phyloP scores from a whole-genome alignment of 2,329 filamentous ascomycete species.

The Phialophora macrospora region DNA sequence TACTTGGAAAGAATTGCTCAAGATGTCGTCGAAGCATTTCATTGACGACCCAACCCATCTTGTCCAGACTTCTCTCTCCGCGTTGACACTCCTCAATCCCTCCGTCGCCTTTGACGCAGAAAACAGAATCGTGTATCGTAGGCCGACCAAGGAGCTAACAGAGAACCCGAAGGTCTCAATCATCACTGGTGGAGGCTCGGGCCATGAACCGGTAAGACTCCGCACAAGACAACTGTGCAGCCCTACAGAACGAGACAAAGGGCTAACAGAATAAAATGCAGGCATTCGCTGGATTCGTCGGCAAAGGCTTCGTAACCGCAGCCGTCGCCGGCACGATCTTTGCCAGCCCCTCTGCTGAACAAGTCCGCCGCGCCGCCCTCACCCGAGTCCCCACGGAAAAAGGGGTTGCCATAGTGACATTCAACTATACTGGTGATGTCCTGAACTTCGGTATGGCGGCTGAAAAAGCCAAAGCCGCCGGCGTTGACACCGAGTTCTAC shows the following conservation, averaged over 20 bases:
- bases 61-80: constrained; percentile 75
- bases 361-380: constrained; percentile 77
- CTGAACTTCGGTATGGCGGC: constrained; percentile 93
- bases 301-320: constrained; percentile 76
- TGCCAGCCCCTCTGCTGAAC: constrained; percentile 78
- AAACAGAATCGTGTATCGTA: constrained; percentile 83
- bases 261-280: constrained; percentile 43
- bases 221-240: neutral
- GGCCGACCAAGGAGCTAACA: constrained; percentile 58
- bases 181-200: constrained; percentile 85
- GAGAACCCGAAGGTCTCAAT: constrained; percentile 71
- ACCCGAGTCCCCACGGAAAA: constrained; percentile 71
- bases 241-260: neutral
- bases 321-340: constrained; percentile 88
- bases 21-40: constrained; percentile 30
- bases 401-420: constrained; percentile 65
- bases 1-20: neutral
- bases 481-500: constrained; percentile 81
- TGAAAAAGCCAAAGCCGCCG: constrained; percentile 84
- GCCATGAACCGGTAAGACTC: constrained; percentile 72
- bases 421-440: constrained; percentile 77
- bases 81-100: constrained; percentile 82
- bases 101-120: constrained; percentile 75
- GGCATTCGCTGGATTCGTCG: constrained; percentile 83
- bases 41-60: constrained; percentile 60